A percentile compares a stretch with the other conserved stretches of the same genome.
Evolutionary conservation across 2,329 filamentous ascomycete species (phyloP).

Genomic region (Plenodomus lindquistii): DNA sequence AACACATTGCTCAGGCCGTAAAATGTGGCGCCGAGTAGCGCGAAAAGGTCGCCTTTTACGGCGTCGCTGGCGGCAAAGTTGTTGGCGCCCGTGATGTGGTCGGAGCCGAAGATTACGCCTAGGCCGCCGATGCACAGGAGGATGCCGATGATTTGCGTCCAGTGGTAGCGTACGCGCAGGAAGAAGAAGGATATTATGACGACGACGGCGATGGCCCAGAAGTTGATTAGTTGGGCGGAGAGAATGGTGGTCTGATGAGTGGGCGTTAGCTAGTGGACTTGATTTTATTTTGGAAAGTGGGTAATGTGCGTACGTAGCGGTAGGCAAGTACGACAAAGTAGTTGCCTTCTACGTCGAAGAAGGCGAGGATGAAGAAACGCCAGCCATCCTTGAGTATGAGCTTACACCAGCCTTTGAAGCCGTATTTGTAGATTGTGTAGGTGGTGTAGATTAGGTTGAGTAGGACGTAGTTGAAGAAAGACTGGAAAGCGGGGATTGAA

Average conservation of each 20-base stretch:
- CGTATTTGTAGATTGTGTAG: constrained; percentile 78
- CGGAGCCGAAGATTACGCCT: constrained; percentile 82
- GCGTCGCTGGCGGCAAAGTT: constrained; percentile 69
- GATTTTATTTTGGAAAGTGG: neutral
- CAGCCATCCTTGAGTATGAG: constrained; percentile 75
- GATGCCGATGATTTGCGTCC: constrained; percentile 83
- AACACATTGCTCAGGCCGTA: constrained; percentile 91
- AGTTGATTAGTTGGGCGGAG: constrained; percentile 94
- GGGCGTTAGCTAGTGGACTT: neutral
- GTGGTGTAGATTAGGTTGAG: constrained; percentile 81
- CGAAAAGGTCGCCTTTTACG: constrained; percentile 91
- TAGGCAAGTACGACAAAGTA: constrained; percentile 98
- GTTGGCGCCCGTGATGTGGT: constrained; percentile 79
- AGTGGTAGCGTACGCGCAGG: constrained; percentile 86
- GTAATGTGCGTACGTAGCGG: constrained; percentile 51
- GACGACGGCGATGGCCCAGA: constrained; percentile 96
- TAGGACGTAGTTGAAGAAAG: constrained; percentile 90
- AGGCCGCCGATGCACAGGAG: constrained; percentile 88
- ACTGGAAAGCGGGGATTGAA: constrained; percentile 92
- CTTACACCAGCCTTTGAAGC: constrained; percentile 68
- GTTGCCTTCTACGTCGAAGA: constrained; percentile 94
- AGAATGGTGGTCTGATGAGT: constrained; percentile 78
- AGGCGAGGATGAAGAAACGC: constrained; percentile 88
- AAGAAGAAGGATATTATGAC: constrained; percentile 81
- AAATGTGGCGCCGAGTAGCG: constrained; percentile 82